Evolutionary conservation across 441 rosid species (phyloP).

Genomic region (Gossypium aridum): DNA sequence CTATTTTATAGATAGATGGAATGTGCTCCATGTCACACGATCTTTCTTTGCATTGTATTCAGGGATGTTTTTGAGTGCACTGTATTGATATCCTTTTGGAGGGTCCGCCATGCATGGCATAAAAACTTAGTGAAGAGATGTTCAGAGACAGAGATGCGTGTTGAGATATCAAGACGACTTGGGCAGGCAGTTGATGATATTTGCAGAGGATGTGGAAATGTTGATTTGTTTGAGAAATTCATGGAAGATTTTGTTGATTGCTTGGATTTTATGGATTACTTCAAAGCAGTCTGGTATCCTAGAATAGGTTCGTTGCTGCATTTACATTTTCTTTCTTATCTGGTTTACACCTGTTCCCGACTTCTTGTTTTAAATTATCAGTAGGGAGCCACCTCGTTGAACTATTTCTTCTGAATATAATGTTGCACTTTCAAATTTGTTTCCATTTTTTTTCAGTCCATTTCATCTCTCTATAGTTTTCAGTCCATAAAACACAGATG

Average conservation of each 20-base stretch:
- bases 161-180: slow-evolving; percentile 50
- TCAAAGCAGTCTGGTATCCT: slow-evolving; percentile 80
- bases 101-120: slow-evolving; percentile 79
- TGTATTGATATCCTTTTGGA: slow-evolving; percentile 74
- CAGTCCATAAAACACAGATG: neutral
- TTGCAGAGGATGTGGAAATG: slow-evolving; percentile 49
- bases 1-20: neutral
- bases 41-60: slow-evolving; percentile 24
- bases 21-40: neutral
- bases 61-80: slow-evolving; percentile 96
- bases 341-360: neutral
- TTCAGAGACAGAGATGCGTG: slow-evolving; percentile 44
- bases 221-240: slow-evolving; percentile 40
- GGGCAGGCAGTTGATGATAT: slow-evolving; percentile 55
- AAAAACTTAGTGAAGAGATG: slow-evolving; percentile 81
- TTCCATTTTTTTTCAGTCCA: neutral
- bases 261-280: slow-evolving; percentile 67
- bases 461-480: slow-evolving; percentile 2
- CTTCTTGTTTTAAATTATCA: neutral
- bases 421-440: neutral
- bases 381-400: neutral
- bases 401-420: neutral
- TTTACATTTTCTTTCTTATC: neutral
- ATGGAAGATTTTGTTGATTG: slow-evolving; percentile 54
- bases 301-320: slow-evolving; percentile 46